Evolutionary conservation across 2,329 filamentous ascomycete genomes (phyloP).

Genomic region (Moelleriella libera): DNA sequence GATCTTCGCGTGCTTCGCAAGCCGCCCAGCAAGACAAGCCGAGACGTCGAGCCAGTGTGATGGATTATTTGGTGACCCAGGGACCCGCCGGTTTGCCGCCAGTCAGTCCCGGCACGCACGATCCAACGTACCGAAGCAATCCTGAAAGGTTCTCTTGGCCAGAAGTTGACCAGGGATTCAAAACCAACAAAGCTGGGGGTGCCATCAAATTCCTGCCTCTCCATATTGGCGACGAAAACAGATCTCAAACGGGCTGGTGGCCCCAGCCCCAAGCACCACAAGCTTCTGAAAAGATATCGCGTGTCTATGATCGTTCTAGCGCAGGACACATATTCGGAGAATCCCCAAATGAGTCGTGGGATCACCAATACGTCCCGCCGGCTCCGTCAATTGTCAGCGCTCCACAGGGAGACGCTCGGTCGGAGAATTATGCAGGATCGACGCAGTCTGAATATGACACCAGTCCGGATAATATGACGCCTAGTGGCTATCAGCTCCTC

Average conservation of each 20-base stretch:
- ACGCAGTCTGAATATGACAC: background rate
- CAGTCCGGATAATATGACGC: constrained; percentile 7
- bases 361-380: background rate
- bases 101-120: constrained; percentile 1
- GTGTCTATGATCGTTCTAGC: no score
- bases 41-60: constrained; percentile 6
- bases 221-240: no score
- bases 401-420: constrained; percentile 1
- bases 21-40: constrained; percentile 1
- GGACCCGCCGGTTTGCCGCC: constrained; percentile 3
- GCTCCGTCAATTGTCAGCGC: constrained; percentile 1
- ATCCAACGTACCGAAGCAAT: constrained; percentile 1
- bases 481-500: constrained; percentile 49
- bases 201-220: no score
- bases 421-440: background rate
- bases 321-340: no score
- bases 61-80: constrained; percentile 8
- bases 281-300: no score
- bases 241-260: no score
- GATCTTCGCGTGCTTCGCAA: constrained; percentile 3
- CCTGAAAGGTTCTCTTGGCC: background rate
- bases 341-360: background rate
- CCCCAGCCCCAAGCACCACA: no score
- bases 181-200: no score
- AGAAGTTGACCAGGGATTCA: no score